phyloP scores from a whole-genome alignment of 768 basidiomycete species.

The Mycena belliarum region DNA sequence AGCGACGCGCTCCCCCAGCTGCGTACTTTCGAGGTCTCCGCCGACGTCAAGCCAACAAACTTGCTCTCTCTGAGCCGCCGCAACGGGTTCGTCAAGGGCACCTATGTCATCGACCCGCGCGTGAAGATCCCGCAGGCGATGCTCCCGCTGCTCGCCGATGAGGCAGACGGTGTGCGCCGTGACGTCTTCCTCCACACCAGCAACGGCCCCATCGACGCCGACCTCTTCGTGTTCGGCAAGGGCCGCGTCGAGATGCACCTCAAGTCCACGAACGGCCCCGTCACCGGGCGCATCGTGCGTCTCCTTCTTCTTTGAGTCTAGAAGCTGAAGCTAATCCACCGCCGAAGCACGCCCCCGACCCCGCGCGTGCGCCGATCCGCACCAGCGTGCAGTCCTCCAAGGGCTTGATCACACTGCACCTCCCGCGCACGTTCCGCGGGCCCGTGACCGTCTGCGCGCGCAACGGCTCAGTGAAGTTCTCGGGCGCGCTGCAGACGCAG shows the following conservation, averaged over 20 bases:
- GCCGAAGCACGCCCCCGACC: background rate
- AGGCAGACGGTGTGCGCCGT: conserved; percentile 39
- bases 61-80: conserved; percentile 31
- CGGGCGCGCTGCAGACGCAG: conserved; percentile 30
- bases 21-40: background rate
- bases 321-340: background rate
- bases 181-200: conserved; percentile 38
- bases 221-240: conserved; percentile 37
- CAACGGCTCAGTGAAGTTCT: conserved; percentile 34
- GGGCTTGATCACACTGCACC: conserved; percentile 36
- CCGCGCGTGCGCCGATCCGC: conserved; percentile 27
- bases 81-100: conserved; percentile 34
- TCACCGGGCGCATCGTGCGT: conserved; percentile 20
- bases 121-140: conserved; percentile 39
- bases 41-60: conserved; percentile 33
- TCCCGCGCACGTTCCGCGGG: conserved; percentile 45
- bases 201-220: conserved; percentile 37
- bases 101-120: conserved; percentile 45
- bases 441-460: conserved; percentile 34
- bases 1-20: too few relatives aligned
- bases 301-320: background rate
- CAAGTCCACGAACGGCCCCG: conserved; percentile 30
- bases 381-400: conserved; percentile 27
- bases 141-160: conserved; percentile 39
- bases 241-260: conserved; percentile 18